These are phyloP conservation scores for Actinomortierella ambigua DNA, from an alignment of 371 early-diverging fungal genomes.

Conservation along the genomic window DNA sequence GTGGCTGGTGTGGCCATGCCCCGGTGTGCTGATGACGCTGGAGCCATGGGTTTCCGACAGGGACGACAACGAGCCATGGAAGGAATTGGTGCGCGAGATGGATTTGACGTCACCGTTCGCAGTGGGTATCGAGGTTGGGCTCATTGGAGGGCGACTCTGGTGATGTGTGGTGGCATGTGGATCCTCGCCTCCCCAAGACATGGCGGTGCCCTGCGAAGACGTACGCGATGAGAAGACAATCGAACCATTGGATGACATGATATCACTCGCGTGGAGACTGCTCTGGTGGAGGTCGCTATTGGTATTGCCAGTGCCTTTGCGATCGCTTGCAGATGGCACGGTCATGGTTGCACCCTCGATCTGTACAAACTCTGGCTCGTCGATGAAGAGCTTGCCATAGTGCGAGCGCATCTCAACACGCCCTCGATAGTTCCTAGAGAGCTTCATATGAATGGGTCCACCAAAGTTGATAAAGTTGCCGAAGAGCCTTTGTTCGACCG, in stretches of 20 bases:
- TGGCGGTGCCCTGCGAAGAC: slow-evolving; percentile 22
- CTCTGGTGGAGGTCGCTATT: neutral
- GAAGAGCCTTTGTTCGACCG: slow-evolving; percentile 15
- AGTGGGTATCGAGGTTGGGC: slow-evolving; percentile 19
- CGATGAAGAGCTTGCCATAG: slow-evolving; percentile 31
- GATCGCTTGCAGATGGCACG: slow-evolving; percentile 24
- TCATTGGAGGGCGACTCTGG: slow-evolving; percentile 5
- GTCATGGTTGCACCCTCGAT: slow-evolving; percentile 32
- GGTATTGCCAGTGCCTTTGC: slow-evolving; percentile 2
- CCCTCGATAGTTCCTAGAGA: slow-evolving; percentile 41
- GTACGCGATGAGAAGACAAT: slow-evolving; percentile 13
- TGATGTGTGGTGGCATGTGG: slow-evolving; percentile 2
- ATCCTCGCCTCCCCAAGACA: slow-evolving; percentile 17
- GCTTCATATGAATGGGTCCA: slow-evolving; percentile 21
- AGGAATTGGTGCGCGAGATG: slow-evolving; percentile 25
- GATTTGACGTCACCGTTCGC: slow-evolving; percentile 10
- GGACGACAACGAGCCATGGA: slow-evolving; percentile 13
- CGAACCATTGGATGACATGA: neutral
- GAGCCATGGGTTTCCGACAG: too few relatives aligned
- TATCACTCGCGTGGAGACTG: neutral
- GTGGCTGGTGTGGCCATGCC: too few relatives aligned
- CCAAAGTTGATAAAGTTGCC: slow-evolving; percentile 49
- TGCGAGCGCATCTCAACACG: slow-evolving; percentile 36
- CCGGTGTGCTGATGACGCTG: too few relatives aligned
- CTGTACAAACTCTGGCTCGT: slow-evolving; percentile 37